Evolutionary conservation across 2,329 filamentous ascomycete species (phyloP), one percentile per base, ranked within the genome.

Genomic region (Venturia pyrina): DNA sequence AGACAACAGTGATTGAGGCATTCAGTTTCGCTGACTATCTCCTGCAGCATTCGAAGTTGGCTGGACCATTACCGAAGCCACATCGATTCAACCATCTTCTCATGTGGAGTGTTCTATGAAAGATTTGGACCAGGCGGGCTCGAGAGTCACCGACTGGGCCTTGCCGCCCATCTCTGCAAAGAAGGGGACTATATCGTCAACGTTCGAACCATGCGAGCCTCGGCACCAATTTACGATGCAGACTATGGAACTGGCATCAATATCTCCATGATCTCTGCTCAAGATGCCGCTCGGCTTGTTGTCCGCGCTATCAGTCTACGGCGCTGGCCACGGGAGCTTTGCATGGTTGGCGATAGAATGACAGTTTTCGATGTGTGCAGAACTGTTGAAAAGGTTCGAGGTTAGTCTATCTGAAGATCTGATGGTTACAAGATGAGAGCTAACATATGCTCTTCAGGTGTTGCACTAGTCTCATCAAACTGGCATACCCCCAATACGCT

Each of bases 41-140:
- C 11, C 53, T 15, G 32, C 53, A 37, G 53, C n/a, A 86, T 87
- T 1, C 77, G 87, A 6, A 77, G 79, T 1, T 78, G 83, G 19
- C 76, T 90, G 4, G 79, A 81, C 61, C 79, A 85, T 62, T 87
- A 84, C 73, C 76, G 78, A 1, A 75, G 80, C 67, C 10, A 79
- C 57, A 89, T 92, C 78, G 81, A 83, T 53, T 89, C 83, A 68
- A 91, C 89, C 0, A 80, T 87, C 34, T 91, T 92, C 74, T 84
- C 86, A 0, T 92, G 89, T 70, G 89, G 89, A 24, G 76, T 91
- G 40, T 85, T 92, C 69, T 92, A 91, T 79, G 89, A 92, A 72
- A 80, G 88, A 0, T 91, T 92, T 70, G 85, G 85, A 24, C 86
- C 86, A 0, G 85, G 84, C 3, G 89, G 89, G 0, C 80, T 92